Evolutionary conservation across 176 grass and related monocot species (phyloP), one percentile per base, ranked within the genome.

Genomic region (Elaeis guineensis): DNA sequence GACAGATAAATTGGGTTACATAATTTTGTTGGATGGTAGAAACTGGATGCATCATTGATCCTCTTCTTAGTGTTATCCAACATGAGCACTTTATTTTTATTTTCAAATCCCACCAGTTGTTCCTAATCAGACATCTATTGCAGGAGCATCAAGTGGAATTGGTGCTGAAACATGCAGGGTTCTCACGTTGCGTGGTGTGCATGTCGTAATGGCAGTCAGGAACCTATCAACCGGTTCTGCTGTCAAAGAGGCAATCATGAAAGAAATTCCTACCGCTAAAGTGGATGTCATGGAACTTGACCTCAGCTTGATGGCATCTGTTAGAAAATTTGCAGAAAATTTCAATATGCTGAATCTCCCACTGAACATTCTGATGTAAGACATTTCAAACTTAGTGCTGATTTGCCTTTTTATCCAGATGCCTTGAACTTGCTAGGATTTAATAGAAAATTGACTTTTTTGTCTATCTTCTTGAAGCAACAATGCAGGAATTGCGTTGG

Each of bases 131-230:
- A 39, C 9, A 39, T 39, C 9, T 12, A 39, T 25, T 78, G 23
- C 74, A 86, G 90, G 86, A 16, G 87, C 86, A 44, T 85, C 86
- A 2, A 96, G 87, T 69, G 92, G 92, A 55, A 96, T 96, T 65
- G 92, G 83, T 55, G 65, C 65, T 3, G 87, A 90, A 72, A 90
- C 87, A 32, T 67, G 78, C 5, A 71, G 87, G 0, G 76, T 84
- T 75, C 81, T 97, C 51, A 87, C 84, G 15, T 49, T 79, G 54
- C 87, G 81, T 20, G 87, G 87, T 21, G 81, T 82, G 16, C 86
- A 79, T 48, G 91, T 96, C n/a, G 71, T 90, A 28, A 96, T 96
- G 78, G 86, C 72, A 18, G 91, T 82, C 32, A 23, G 92, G 61
- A 88, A 79, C 70, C 4, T 82, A 49, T 61, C 75, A 21, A 55